Evolutionary conservation across 345 rosid genomes (phyloP).

Genomic region (Acer yangbiense): DNA sequence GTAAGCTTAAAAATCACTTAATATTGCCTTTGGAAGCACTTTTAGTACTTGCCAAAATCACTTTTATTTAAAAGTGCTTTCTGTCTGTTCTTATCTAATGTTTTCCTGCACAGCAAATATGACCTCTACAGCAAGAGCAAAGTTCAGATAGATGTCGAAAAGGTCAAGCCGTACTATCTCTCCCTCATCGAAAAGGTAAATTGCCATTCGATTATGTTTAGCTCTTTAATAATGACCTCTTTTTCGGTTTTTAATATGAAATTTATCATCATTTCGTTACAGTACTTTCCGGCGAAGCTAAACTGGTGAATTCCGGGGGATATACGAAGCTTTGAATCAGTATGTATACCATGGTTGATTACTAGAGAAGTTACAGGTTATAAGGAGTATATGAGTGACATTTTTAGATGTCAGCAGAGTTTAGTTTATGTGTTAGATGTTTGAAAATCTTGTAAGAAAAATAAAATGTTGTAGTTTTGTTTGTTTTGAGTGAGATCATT

Average conservation of each 20-base stretch:
- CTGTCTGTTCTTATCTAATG: neutral
- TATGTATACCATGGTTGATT: neutral
- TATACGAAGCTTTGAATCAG: neutral
- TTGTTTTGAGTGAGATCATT: neutral
- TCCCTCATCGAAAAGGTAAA: conserved; percentile 49
- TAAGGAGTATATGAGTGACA: neutral
- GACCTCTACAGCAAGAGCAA: conserved; percentile 71
- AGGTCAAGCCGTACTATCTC: conserved; percentile 56
- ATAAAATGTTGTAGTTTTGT: neutral
- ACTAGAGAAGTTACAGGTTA: neutral
- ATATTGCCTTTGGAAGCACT: neutral
- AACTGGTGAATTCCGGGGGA: conserved; percentile 29
- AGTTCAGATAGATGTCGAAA: conserved; percentile 49
- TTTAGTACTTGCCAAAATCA: neutral
- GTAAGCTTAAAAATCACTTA: conserved; percentile 18
- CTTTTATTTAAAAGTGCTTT: neutral
- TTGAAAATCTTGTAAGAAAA: neutral
- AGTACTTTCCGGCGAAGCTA: conserved; percentile 37
- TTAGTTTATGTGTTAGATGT: neutral
- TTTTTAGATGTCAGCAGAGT: neutral
- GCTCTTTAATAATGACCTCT: neutral
- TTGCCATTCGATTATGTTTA: neutral
- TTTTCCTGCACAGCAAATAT: conserved; percentile 43
- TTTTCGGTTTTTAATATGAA: neutral
- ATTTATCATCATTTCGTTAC: neutral